Percentiles rank a stretch among this genome's conserved stretches.
Conservation (phyloP, 352 stramenopile species). For the Globisporangium solare region DNA sequence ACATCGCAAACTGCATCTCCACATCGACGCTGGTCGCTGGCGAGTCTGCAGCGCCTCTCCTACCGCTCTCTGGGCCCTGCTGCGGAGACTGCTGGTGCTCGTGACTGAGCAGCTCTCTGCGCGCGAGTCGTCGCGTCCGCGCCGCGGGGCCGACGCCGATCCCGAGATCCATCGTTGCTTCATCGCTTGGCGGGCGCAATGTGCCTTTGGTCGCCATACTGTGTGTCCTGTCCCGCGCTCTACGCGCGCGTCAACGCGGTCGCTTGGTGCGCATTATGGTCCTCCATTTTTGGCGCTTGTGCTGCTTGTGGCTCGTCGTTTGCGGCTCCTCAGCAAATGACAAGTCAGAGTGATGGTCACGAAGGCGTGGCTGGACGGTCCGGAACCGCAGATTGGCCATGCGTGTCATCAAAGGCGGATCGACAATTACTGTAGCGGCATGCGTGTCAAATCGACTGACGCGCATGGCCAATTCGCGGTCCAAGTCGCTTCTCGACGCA, state of each 20-base stretch:
- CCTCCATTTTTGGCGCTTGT: too few species aligned
- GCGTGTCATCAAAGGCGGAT: too few species aligned
- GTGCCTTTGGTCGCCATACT: neutral
- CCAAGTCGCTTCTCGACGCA: too few species aligned
- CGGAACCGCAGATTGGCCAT: neutral
- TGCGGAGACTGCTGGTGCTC: neutral
- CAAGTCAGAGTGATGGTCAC: neutral
- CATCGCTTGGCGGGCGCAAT: neutral
- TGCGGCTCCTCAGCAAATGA: neutral
- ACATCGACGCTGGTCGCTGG: neutral
- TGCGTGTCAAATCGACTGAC: too few species aligned
- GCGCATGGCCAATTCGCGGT: too few species aligned
- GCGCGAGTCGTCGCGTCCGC: conserved; percentile 12
- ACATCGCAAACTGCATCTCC: conserved; percentile 22
- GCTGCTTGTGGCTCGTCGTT: too few species aligned
- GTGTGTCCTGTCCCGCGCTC: neutral
- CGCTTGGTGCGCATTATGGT: too few species aligned
- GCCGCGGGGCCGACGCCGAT: conserved; percentile 1
- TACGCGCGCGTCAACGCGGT: neutral
- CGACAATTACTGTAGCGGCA: too few species aligned
- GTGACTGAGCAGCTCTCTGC: conserved; percentile 4
- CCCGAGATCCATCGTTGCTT: neutral
- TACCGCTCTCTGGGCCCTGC: neutral
- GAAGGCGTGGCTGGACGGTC: neutral
- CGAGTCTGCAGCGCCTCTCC: neutral